phyloP scores from a whole-genome alignment of 495 filamentous ascomycete species.

The Podospora comata region DNA sequence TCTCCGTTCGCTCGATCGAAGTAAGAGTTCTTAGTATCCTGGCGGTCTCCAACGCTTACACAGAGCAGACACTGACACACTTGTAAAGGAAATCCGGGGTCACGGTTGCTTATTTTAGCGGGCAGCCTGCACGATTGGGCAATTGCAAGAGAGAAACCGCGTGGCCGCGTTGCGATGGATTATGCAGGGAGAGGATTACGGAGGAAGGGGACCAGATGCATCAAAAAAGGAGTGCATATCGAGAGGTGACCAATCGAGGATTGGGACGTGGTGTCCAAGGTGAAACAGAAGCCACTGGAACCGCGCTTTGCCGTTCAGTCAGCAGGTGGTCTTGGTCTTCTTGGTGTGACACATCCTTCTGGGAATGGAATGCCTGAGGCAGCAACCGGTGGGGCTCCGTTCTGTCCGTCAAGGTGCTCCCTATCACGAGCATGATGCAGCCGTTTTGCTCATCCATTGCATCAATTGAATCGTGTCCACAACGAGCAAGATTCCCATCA shows the following conservation, averaged over 20 bases:
- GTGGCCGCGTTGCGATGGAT: conserved; percentile 9
- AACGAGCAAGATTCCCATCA: conserved; percentile 5
- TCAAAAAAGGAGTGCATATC: conserved; percentile 27
- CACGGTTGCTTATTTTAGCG: conserved; percentile 13
- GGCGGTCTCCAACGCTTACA: conserved; percentile 4
- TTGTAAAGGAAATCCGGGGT: background rate
- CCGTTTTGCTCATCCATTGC: conserved; percentile 12
- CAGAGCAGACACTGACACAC: background rate
- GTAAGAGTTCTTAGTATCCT: background rate
- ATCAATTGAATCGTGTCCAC: conserved; percentile 14
- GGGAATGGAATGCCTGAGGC: conserved; percentile 9
- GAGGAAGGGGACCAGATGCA: conserved; percentile 6
- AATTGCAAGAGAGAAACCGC: conserved; percentile 4
- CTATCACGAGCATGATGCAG: conserved; percentile 13
- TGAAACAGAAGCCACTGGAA: conserved; percentile 31
- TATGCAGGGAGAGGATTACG: conserved; percentile 8
- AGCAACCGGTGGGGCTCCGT: background rate
- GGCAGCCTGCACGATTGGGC: background rate
- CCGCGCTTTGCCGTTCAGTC: conserved; percentile 4
- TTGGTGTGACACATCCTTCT: background rate
- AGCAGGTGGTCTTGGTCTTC: conserved; percentile 3
- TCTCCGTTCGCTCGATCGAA: background rate
- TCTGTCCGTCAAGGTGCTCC: conserved; percentile 11
- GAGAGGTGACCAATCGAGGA: conserved; percentile 18
- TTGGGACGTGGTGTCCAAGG: conserved; percentile 12